phyloP scores from a whole-genome alignment of 2,329 filamentous ascomycete genomes.

The Zymoseptoria crescenta region DNA sequence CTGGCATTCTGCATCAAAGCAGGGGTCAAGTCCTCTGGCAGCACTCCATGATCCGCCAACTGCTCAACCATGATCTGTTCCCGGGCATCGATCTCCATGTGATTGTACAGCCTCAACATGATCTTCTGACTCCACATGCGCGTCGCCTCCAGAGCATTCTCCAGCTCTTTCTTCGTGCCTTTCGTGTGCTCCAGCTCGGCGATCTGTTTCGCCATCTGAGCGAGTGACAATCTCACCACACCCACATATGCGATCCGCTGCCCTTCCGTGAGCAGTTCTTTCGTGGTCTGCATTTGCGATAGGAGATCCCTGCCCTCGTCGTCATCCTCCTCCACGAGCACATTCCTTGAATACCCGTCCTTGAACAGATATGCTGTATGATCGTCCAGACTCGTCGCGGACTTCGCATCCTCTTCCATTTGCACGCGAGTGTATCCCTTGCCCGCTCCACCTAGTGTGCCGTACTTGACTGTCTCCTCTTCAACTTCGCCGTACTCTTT shows the following conservation, averaged over 20 bases:
- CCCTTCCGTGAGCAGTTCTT: slow-evolving; percentile 87
- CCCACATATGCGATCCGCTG: slow-evolving; percentile 96
- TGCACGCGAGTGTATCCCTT: slow-evolving; percentile 95
- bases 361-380: slow-evolving; percentile 95
- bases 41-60: slow-evolving; percentile 81
- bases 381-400: slow-evolving; percentile 92
- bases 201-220: slow-evolving; percentile 63
- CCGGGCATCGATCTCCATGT: slow-evolving; percentile 89
- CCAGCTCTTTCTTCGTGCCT: slow-evolving; percentile 63
- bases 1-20: slow-evolving; percentile 85
- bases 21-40: slow-evolving; percentile 73
- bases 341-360: slow-evolving; percentile 52
- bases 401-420: slow-evolving; percentile 88
- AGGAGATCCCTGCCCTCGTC: slow-evolving; percentile 71
- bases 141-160: slow-evolving; percentile 64
- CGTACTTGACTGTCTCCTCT: slow-evolving; percentile 64
- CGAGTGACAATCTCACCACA: slow-evolving; percentile 72
- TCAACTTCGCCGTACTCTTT: slow-evolving; percentile 64
- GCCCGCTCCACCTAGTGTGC: slow-evolving; percentile 74
- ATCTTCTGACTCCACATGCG: slow-evolving; percentile 98
- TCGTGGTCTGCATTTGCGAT: slow-evolving; percentile 89
- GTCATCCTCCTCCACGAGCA: slow-evolving; percentile 58
- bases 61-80: slow-evolving; percentile 99
- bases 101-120: slow-evolving; percentile 87
- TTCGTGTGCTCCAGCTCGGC: slow-evolving; percentile 56